phyloP scores from a whole-genome alignment of 208 protist species.

The Leishmania guyanensis region DNA sequence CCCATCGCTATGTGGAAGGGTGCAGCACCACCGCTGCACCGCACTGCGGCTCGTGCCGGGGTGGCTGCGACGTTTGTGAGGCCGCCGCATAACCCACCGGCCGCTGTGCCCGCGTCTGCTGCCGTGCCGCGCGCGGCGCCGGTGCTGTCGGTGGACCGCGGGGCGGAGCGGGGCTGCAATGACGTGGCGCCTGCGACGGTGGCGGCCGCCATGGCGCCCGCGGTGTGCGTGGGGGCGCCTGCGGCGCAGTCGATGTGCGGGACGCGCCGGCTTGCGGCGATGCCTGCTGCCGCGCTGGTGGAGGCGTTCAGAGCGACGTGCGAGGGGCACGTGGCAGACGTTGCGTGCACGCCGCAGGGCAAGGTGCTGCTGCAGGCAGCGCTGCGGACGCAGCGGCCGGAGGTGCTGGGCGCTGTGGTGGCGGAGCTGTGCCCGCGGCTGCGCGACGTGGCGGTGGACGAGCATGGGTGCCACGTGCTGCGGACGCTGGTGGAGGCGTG shows the following conservation, averaged over 20 bases:
- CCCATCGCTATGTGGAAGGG: too few relatives aligned
- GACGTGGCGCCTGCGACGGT: background rate
- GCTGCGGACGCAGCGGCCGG: slow-evolving; percentile 49
- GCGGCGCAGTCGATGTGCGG: slow-evolving; percentile 1
- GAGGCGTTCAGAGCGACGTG: slow-evolving; percentile 25
- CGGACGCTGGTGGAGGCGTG: slow-evolving; percentile 56
- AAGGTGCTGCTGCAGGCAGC: slow-evolving; percentile 53
- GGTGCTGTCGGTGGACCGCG: slow-evolving; percentile 28
- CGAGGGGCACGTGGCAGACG: slow-evolving; percentile 52
- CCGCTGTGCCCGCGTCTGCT: background rate
- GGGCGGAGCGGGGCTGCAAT: background rate
- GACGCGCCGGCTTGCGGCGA: slow-evolving; percentile 5
- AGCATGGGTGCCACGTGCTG: slow-evolving; percentile 78
- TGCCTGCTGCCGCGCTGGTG: slow-evolving; percentile 19
- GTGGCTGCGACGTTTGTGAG: slow-evolving; percentile 51
- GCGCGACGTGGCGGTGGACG: slow-evolving; percentile 63
- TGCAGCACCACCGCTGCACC: slow-evolving; percentile 8
- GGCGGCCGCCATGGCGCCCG: background rate
- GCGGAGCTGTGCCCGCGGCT: slow-evolving; percentile 56
- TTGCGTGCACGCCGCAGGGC: slow-evolving; percentile 62
- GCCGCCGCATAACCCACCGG: slow-evolving; percentile 51
- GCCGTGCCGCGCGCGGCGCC: slow-evolving; percentile 23
- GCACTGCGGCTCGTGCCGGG: slow-evolving; percentile 1
- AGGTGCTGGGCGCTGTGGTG: slow-evolving; percentile 49
- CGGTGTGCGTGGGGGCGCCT: background rate